Evolutionary conservation across 1,284 basidiomycete species (phyloP), one percentile per base, ranked within the genome.

Genomic region (Golubevia pallescens): DNA sequence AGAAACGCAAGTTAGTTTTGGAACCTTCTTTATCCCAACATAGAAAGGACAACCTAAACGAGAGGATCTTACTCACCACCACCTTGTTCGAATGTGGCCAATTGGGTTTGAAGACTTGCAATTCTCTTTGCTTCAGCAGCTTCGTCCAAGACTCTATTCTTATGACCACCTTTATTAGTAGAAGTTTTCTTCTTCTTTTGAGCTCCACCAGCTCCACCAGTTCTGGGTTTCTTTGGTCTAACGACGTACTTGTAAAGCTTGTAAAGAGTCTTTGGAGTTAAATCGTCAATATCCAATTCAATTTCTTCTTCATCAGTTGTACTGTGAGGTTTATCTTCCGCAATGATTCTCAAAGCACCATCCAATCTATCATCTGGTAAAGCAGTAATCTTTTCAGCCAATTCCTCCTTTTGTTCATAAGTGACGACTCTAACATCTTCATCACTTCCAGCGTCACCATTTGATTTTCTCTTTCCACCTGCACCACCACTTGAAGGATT

Each of bases 171-270:
- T 75, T 73, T 65, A 20, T 62, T 52, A 55, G 66, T 63, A n/a
- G 55, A 23, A 53, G 59, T 66, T 58, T 69, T 67, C 61, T 62
- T 62, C 68, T 80, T 77, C 57, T 77, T 80, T 52, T 54, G 13
- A 16, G 10, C 7, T 13, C 24, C 38, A 13, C 28, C 59, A 2
- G 38, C 48, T 1, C 20, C 60, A 1, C 7, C 28, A 2, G 20
- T 54, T 10, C 51, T 19, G 16, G 60, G 51, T 6, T 61, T 61
- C 8, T 24, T n/a, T 14, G 82, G 82, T 34, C 78, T 71, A 61
- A 85, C 82, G 42, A 85, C 82, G 57, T 81, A 83, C 62, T 75
- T 76, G 75, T 85, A 84, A 65, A 85, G 72, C 71, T 79, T 81
- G 74, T 83, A 85, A 64, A 85, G 77, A 57, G 82, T 85, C 52